Base-by-base conservation (phyloP, 129 eudicot genomes). In the Flaveria brownii region DNA sequence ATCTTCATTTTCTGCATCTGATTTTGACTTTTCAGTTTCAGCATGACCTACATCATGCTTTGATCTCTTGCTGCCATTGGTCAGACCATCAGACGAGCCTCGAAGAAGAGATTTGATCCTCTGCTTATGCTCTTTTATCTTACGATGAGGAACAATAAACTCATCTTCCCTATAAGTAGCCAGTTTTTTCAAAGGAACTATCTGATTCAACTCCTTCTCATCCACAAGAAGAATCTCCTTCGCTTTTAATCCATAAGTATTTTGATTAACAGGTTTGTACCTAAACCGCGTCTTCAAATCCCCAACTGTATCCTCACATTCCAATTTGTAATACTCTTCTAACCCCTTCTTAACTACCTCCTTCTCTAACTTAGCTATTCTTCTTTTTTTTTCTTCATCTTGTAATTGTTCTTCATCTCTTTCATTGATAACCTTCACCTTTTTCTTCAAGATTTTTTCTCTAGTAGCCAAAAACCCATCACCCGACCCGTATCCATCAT, bases 101-200 rank as follows among this genome's bases (percentile, higher is more conserved):
- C 76, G 65, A 39, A 75, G 66, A 68, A 75, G 46, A 47, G 81
- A 70, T 69, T 85, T 92, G 42, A 22, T 77, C 81, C 43, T 83
- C 82, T 82, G 81, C 49, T 88, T 85, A 10, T 71, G 78, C 49
- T 82, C 82, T 56, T 70, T 28, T 18, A 77, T 82, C 87, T 90
- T 85, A 26, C 30, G 73, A 45, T 72, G 81, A n/a, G 92, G 96
- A 62, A 85, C 97, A 86, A 81, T 71, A 82, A 93, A 93, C 62
- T 90, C 97, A 43, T 87, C 82, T 59, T 93, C 97, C 75, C 87
- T 82, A 18, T 93, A 93, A 25, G 98, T 87, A 11, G 98, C 98
- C 71, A 93, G 13, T 77, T 93, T 93, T 85, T 90, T 93, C 72
- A 91, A 79, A 25, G 98, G 80, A 72, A 93, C 85, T 39, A 81